These are phyloP conservation scores for Chloranthus sessilifolius DNA, from an alignment of 164 flowering plant genomes.

Conservation along the genomic window DNA sequence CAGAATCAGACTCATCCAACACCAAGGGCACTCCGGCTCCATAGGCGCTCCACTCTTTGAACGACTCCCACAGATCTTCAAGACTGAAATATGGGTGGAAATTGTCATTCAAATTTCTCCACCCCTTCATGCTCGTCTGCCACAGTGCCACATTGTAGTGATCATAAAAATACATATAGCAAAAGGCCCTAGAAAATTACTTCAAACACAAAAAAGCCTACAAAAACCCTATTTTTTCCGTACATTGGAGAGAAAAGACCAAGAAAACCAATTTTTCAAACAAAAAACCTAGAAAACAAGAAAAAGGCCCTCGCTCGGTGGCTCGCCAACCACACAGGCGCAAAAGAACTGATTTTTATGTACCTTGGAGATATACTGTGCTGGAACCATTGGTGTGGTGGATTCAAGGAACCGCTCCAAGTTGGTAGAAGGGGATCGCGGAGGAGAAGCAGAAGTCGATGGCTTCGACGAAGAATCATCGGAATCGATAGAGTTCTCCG, in stretches of 20 bases:
- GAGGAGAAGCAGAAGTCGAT: constrained; percentile 12
- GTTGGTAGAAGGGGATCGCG: constrained; percentile 20
- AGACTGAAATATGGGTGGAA: constrained; percentile 34
- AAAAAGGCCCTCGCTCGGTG: too few species aligned
- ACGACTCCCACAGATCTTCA: constrained; percentile 69
- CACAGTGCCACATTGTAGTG: not conserved
- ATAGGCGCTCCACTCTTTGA: constrained; percentile 66
- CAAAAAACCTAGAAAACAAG: too few species aligned
- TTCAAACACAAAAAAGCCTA: too few species aligned
- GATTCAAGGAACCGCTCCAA: constrained; percentile 57
- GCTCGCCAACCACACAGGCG: too few species aligned
- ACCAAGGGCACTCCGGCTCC: constrained; percentile 72
- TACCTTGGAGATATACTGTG: constrained; percentile 50
- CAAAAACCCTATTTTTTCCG: not conserved
- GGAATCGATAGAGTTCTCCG: constrained; percentile 11
- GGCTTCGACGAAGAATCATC: constrained; percentile 11
- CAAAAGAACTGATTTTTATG: too few species aligned
- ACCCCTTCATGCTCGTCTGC: constrained; percentile 36
- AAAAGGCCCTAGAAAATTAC: too few species aligned
- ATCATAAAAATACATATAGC: too few species aligned
- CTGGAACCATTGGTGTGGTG: constrained; percentile 46
- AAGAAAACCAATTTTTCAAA: too few species aligned
- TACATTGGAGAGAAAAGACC: not conserved
- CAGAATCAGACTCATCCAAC: constrained; percentile 41
- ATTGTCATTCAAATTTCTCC: constrained; percentile 29